Evolutionary conservation across 2,329 filamentous ascomycete genomes (phyloP).

Genomic region (Kalmusia sp.): DNA sequence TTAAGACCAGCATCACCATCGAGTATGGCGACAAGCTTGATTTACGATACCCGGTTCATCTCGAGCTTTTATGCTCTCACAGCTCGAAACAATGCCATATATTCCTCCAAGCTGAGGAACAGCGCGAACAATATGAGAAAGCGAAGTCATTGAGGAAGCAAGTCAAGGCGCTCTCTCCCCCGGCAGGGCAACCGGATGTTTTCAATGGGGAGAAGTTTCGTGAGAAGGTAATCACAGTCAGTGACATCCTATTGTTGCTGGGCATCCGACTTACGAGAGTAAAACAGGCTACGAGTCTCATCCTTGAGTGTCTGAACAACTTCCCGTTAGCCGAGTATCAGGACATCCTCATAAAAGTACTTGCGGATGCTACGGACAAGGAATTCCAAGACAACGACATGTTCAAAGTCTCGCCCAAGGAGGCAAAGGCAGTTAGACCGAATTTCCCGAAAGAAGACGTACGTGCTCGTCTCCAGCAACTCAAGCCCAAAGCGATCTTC

Average conservation of each 20-base stretch:
- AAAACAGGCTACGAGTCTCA: not conserved
- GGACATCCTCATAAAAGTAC: not conserved
- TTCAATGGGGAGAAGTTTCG: not conserved
- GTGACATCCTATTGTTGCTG: not conserved
- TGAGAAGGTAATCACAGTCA: slow-evolving; percentile 1
- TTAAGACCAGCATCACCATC: slow-evolving; percentile 21
- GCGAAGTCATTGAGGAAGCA: slow-evolving; percentile 4
- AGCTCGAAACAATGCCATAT: slow-evolving; percentile 10
- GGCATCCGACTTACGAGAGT: not conserved
- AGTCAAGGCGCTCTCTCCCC: slow-evolving; percentile 1
- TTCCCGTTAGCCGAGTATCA: slow-evolving; percentile 3
- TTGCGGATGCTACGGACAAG: slow-evolving; percentile 7
- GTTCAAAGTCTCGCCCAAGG: not conserved
- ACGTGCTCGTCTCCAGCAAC: slow-evolving; percentile 7
- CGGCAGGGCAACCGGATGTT: not conserved
- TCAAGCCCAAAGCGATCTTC: slow-evolving; percentile 19
- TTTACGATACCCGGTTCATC: slow-evolving; percentile 12
- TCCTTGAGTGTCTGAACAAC: not conserved
- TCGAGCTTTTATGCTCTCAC: slow-evolving; percentile 19
- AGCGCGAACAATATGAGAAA: not conserved
- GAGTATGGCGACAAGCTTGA: slow-evolving; percentile 18
- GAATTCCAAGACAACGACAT: slow-evolving; percentile 13
- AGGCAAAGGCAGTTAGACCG: slow-evolving; percentile 2
- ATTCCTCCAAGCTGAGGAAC: slow-evolving; percentile 11
- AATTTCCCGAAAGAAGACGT: slow-evolving; percentile 1